A percentile compares a stretch with the other conserved stretches of the same genome.
These are phyloP conservation scores for Xylona heveae DNA, from an alignment of 495 filamentous ascomycete genomes.

Conservation along the genomic window DNA sequence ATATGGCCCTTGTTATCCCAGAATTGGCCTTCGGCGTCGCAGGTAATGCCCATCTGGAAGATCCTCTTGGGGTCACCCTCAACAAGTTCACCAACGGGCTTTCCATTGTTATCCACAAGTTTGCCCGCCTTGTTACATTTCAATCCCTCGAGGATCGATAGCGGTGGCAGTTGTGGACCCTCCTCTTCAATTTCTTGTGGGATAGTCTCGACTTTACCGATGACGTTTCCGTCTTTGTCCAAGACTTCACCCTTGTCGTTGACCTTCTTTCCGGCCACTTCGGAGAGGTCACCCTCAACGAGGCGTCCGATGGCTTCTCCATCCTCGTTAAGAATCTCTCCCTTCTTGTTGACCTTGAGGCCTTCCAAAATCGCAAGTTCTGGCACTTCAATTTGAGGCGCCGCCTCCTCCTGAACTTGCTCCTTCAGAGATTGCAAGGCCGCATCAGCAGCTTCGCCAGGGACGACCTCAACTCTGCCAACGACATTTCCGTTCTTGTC, in stretches of 20 bases:
- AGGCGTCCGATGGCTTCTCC: constrained; percentile 28
- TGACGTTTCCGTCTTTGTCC: constrained; percentile 18
- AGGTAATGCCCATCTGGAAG: constrained; percentile 66
- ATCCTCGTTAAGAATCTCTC: constrained; percentile 25
- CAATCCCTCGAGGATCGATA: constrained; percentile 38
- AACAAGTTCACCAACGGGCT: constrained; percentile 19
- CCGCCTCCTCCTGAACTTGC: constrained; percentile 13
- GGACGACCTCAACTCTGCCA: constrained; percentile 25
- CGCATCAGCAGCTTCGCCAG: constrained; percentile 28
- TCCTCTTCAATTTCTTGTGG: constrained; percentile 10
- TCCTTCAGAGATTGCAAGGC: constrained; percentile 25
- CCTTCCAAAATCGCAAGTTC: constrained; percentile 20
- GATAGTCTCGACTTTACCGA: constrained; percentile 12
- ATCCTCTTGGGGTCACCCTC: constrained; percentile 23
- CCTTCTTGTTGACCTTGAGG: constrained; percentile 23
- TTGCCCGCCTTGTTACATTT: constrained; percentile 41
- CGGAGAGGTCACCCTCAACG: constrained; percentile 22
- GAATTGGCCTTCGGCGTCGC: constrained; percentile 61
- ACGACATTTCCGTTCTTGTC: constrained; percentile 27
- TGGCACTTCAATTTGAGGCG: constrained; percentile 19
- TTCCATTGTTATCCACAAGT: constrained; percentile 17
- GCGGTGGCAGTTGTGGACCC: constrained; percentile 23
- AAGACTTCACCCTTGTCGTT: constrained; percentile 28
- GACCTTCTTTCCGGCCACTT: constrained; percentile 28
- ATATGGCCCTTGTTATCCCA: constrained; percentile 64